Conservation (phyloP, 345 rosid genomes). For the Salix arbutifolia region DNA sequence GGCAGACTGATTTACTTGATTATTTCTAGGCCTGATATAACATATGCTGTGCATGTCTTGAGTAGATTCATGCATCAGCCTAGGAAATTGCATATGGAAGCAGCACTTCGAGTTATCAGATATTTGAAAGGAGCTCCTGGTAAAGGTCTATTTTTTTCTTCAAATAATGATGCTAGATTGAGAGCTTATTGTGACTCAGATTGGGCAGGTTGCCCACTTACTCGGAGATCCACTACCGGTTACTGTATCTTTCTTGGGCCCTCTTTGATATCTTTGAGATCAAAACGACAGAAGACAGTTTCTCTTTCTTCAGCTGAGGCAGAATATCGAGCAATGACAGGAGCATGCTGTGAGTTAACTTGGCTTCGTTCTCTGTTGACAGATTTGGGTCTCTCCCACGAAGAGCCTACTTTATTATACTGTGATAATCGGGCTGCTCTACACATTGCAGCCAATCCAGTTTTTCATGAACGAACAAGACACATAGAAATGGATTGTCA, state of each 20-base stretch:
- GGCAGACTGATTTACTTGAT: slow-evolving; percentile 3
- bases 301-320: background rate
- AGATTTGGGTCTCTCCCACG: background rate
- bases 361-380: background rate
- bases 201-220: background rate
- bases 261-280: background rate
- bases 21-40: slow-evolving; percentile 11
- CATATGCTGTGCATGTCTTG: background rate
- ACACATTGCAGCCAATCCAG: background rate
- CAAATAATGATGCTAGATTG: background rate
- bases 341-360: slow-evolving; percentile 8
- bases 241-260: background rate
- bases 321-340: slow-evolving; percentile 2
- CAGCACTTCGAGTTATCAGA: background rate
- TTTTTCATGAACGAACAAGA: slow-evolving; percentile 8
- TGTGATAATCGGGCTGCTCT: background rate
- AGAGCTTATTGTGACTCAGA: background rate
- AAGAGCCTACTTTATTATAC: background rate
- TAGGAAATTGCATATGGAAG: background rate
- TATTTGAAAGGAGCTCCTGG: slow-evolving; percentile 1
- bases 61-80: slow-evolving; percentile 8
- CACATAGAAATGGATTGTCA: slow-evolving; percentile 11
- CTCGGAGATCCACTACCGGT: background rate
- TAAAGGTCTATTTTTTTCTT: slow-evolving; percentile 2
- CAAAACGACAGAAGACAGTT: background rate